These are phyloP conservation scores for Lycium barbarum DNA, from an alignment of 257 asterid genomes.

Conservation along the genomic window DNA sequence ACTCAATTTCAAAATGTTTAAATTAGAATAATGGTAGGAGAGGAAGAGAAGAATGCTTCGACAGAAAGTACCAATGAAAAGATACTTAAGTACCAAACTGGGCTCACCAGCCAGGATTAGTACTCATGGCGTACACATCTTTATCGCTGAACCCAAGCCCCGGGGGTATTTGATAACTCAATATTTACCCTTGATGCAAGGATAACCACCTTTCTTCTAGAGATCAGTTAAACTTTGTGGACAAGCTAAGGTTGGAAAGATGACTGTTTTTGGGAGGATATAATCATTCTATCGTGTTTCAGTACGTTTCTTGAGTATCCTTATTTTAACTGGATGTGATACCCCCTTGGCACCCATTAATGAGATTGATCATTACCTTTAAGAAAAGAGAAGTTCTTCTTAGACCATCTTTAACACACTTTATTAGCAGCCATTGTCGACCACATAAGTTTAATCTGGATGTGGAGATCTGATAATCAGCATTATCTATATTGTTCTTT, in stretches of 20 bases:
- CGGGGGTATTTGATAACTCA: neutral
- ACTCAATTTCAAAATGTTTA: neutral
- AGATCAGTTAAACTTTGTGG: neutral
- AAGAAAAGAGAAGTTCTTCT: neutral
- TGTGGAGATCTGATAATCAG: neutral
- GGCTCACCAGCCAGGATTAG: neutral
- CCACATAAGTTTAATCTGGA: neutral
- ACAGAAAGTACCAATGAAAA: neutral
- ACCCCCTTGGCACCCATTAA: neutral
- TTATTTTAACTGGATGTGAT: neutral
- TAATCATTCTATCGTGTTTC: neutral
- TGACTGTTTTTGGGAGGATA: neutral
- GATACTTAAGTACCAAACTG: neutral
- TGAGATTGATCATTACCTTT: neutral
- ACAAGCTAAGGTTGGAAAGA: neutral
- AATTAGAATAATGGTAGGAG: neutral
- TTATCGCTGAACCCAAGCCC: neutral
- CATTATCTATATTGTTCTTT: neutral
- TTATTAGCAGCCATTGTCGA: neutral
- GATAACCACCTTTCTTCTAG: neutral
- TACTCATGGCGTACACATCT: neutral
- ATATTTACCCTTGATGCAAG: neutral
- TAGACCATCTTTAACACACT: neutral
- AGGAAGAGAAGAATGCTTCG: conserved; percentile 14
- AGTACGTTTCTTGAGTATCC: neutral